Conservation (phyloP, 148 eudicot species). For the Chenopodium quinoa region DNA sequence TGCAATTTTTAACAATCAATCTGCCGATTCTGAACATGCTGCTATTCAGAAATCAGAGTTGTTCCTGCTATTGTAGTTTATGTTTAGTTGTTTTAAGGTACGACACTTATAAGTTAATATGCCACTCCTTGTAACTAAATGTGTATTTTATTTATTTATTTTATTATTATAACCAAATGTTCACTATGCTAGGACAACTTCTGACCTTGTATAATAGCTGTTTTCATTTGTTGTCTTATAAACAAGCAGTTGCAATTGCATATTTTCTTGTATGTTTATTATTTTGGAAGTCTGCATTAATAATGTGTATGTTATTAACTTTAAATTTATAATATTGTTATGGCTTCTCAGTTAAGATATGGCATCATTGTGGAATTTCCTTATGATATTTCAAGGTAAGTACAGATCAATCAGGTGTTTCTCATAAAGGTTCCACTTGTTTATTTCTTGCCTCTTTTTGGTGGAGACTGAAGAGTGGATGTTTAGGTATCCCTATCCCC, state of each 20-base stretch:
- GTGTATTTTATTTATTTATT: too few species aligned
- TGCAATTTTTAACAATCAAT: neutral
- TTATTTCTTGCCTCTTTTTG: slow-evolving; percentile 12
- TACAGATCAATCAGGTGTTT: slow-evolving; percentile 11
- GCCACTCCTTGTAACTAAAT: neutral
- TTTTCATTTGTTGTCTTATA: neutral
- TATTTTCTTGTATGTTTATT: neutral
- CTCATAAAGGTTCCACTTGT: neutral
- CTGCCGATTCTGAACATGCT: neutral
- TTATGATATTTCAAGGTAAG: neutral
- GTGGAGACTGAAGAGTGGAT: slow-evolving; percentile 7
- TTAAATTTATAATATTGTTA: neutral
- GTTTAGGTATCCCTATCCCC: slow-evolving; percentile 13
- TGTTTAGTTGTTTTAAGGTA: neutral
- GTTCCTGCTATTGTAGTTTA: neutral
- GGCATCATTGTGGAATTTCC: slow-evolving; percentile 1
- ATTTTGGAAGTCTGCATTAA: neutral
- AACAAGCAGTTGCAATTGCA: neutral
- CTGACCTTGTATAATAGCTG: neutral
- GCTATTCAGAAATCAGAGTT: neutral
- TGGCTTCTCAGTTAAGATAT: neutral
- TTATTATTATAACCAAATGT: neutral
- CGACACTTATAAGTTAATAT: neutral
- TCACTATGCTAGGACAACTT: neutral
- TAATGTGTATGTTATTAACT: neutral